phyloP scores from a whole-genome alignment of 345 rosid genomes.

The Theobroma cacao region DNA sequence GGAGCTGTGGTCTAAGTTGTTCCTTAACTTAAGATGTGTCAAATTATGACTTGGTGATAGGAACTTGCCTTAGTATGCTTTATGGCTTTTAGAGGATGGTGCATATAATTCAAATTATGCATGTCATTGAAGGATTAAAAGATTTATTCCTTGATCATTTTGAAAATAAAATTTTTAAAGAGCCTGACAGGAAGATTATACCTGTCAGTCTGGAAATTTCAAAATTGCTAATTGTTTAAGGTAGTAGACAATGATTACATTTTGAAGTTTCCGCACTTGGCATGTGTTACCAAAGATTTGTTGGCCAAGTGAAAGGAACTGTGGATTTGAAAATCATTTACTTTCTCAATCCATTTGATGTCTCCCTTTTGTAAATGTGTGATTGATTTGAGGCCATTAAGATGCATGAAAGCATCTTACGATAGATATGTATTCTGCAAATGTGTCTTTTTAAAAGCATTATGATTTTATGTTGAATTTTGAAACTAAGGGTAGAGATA shows the following conservation, averaged over 20 bases:
- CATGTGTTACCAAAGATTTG: neutral
- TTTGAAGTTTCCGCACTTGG: neutral
- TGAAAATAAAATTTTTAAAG: neutral
- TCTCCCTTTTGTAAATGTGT: neutral
- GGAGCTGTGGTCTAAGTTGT: neutral
- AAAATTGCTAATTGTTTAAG: neutral
- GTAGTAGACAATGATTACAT: neutral
- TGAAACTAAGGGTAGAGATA: neutral
- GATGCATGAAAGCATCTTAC: neutral
- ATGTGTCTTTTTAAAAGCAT: neutral
- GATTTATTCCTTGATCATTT: neutral
- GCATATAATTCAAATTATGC: neutral
- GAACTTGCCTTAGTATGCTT: neutral
- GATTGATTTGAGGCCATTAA: neutral
- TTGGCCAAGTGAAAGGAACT: neutral
- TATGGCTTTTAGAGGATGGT: no score
- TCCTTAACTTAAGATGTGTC: neutral
- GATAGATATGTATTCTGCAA: neutral
- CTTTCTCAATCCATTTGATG: neutral
- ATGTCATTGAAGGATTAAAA: neutral
- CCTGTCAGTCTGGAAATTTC: neutral
- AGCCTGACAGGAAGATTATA: neutral
- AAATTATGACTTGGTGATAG: neutral
- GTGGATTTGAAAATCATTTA: neutral
- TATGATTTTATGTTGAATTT: neutral